A percentile compares a stretch with the other conserved stretches of the same genome.
phyloP scores from a whole-genome alignment of 176 grass and related monocot genomes.

The Oryza glumipatula region DNA sequence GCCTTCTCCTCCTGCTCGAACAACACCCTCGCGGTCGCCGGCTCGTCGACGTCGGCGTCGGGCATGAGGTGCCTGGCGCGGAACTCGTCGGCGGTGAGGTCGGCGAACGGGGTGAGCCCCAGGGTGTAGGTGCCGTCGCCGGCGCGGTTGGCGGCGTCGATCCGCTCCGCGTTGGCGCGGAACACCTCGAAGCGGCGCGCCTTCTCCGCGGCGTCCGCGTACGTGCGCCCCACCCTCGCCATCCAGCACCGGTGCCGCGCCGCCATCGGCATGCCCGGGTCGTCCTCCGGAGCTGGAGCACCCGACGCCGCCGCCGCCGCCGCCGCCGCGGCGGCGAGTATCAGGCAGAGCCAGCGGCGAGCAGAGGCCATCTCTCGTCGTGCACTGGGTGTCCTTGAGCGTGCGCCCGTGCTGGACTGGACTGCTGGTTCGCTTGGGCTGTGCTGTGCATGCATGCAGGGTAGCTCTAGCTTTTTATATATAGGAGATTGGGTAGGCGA shows the following conservation, averaged over 20 bases:
- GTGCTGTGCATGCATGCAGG: too few species aligned
- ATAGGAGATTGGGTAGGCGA: too few species aligned
- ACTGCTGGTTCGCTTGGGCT: too few species aligned
- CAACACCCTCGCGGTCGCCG: too few species aligned
- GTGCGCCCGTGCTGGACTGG: too few species aligned
- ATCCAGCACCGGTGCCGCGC: constrained; percentile 43
- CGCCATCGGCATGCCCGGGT: too few species aligned
- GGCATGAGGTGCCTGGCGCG: neutral
- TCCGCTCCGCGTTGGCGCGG: constrained; percentile 33
- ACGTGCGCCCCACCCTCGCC: constrained; percentile 39
- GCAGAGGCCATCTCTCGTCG: constrained; percentile 32
- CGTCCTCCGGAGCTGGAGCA: too few species aligned
- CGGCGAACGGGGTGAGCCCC: constrained; percentile 43
- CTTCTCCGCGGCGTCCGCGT: constrained; percentile 46
- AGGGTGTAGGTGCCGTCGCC: constrained; percentile 36
- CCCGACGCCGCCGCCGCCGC: too few species aligned
- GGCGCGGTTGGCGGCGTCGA: constrained; percentile 41
- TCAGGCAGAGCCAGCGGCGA: constrained; percentile 28
- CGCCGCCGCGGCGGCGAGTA: neutral
- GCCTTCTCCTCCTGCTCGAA: too few species aligned
- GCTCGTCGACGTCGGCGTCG: too few species aligned
- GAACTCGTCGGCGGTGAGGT: constrained; percentile 58
- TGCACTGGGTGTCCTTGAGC: too few species aligned
- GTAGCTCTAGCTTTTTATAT: too few species aligned
- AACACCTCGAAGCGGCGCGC: constrained; percentile 35